Evolutionary conservation across 140 eudicot species (phyloP), one percentile per base, ranked within the genome.

Genomic region (Bidens hawaiensis): DNA sequence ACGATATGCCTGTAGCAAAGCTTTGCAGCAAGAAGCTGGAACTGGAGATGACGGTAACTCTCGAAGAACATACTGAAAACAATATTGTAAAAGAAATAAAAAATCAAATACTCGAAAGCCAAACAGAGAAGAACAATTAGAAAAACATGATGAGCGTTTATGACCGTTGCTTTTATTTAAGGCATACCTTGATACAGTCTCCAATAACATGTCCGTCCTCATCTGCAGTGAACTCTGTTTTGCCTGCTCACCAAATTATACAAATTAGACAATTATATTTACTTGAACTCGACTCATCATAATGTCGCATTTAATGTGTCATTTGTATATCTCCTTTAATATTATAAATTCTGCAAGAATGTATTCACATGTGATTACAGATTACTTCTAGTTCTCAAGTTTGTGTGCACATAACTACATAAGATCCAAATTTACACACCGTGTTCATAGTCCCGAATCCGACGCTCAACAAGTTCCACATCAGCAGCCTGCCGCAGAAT

Each of bases 1-100:
- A 91, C 98, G 84, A 75, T 51, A 87, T 74, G 98, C 96, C 74
- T 91, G 96, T 33, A 91, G 81, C 68, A 91, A 83, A 55, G 98
- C 96, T 66, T 85, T 91, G 89, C 98, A 91, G 84, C 98, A 91
- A 76, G 98, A 84, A 67, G 96, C 96, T 57, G 98, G 98, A 62
- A 91, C 98, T 27, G 98, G 98, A 68, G 96, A 87, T 56, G 98
- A 91, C 42, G 98, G 98, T 60, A 91, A 84, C 74, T 91, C 98
- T 54, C 98, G 89, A 26, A 91, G 81, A 72, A 87, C 82, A 75
- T 79, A 87, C 96, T 91, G 83, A 60, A 75, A 36, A 27, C 30
- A 55, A 14, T 58, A 57, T 30, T 19, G 58, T 56, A 57, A 45
- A 33, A 18, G 12, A 25, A 24, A 26, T 16, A 24, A 46, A 49